phyloP scores from a whole-genome alignment of 108 stramenopile genomes.

The Cyclotella cryptica region DNA sequence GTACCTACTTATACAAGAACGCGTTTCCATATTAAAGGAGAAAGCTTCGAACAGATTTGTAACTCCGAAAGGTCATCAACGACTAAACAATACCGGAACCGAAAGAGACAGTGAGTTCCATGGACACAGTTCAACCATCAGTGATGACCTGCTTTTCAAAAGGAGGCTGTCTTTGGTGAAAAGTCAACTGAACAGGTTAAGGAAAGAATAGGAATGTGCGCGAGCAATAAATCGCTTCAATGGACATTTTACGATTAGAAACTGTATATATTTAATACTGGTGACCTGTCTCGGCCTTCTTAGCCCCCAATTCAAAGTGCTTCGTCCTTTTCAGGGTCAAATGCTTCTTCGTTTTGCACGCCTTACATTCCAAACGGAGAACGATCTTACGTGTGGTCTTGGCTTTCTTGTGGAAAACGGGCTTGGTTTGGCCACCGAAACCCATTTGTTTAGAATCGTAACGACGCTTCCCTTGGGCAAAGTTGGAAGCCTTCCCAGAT shows the following conservation, averaged over 20 bases:
- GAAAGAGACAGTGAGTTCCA: not conserved
- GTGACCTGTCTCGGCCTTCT: conserved; percentile 96
- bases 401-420: conserved; percentile 99
- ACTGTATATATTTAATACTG: conserved; percentile 88
- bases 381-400: conserved; percentile 99
- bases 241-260: not conserved
- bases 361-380: conserved; percentile 99
- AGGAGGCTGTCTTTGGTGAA: conserved; percentile 12
- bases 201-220: not conserved
- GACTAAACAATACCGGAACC: too few relatives aligned
- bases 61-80: not conserved
- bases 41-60: conserved; percentile 20
- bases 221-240: not conserved
- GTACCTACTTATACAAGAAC: conserved; percentile 19
- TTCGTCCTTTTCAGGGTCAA: conserved; percentile 98
- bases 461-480: conserved; percentile 99
- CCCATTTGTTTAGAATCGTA: conserved; percentile 99
- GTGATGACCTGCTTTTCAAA: not conserved
- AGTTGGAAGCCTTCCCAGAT: conserved; percentile 99
- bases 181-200: conserved; percentile 10
- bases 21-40: conserved; percentile 41
- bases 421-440: conserved; percentile 99
- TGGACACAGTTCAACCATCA: not conserved
- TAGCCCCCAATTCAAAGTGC: conserved; percentile 99
- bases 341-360: conserved; percentile 99